Evolutionary conservation across 2,329 filamentous ascomycete genomes (phyloP).

Genomic region (Lachnellula cervina): DNA sequence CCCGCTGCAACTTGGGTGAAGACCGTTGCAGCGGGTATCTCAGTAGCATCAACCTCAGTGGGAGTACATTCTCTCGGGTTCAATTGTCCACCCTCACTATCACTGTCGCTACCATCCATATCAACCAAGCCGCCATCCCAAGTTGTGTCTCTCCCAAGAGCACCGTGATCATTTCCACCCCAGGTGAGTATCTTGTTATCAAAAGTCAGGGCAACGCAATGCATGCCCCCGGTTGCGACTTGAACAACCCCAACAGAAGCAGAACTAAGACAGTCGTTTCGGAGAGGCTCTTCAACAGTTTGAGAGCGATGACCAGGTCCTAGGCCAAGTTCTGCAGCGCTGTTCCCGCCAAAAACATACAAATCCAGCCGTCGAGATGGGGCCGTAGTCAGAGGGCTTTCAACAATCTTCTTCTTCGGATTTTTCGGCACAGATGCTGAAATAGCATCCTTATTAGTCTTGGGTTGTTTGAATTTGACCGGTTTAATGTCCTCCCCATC

Average conservation of each 20-base stretch:
- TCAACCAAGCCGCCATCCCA: neutral
- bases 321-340: neutral
- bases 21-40: constrained; percentile 55
- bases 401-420: neutral
- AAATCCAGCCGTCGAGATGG: neutral
- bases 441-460: neutral
- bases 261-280: neutral
- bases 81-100: constrained; percentile 41
- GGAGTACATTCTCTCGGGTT: constrained; percentile 72
- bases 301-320: neutral
- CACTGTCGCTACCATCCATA: constrained; percentile 35
- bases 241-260: neutral
- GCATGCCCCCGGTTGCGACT: constrained; percentile 58
- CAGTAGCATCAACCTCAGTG: constrained; percentile 50
- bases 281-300: neutral
- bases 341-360: neutral
- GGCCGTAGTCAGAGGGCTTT: neutral
- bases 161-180: constrained; percentile 84
- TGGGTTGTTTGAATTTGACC: neutral
- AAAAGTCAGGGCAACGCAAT: constrained; percentile 68
- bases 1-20: constrained; percentile 66
- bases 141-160: constrained; percentile 68
- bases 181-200: constrained; percentile 80
- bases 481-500: neutral
- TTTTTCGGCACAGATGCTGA: neutral